phyloP scores from a whole-genome alignment of 768 basidiomycete genomes.

The Fibroporia radiculosa region DNA sequence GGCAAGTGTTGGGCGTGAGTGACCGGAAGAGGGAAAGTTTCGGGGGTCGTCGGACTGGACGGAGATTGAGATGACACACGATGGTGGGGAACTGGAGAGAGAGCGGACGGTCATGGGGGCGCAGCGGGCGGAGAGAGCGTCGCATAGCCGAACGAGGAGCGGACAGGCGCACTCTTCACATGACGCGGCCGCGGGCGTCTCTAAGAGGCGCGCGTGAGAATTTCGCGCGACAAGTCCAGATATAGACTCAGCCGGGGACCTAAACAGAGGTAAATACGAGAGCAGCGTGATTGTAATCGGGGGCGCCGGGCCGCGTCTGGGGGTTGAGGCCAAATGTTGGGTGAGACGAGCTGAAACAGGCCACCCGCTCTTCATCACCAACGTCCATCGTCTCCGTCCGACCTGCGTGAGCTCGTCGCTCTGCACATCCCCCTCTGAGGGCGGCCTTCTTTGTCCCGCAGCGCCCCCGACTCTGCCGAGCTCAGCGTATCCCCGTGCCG shows the following conservation, averaged over 20 bases:
- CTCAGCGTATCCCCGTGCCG: background rate
- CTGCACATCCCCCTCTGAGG: background rate
- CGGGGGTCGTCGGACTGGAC: background rate
- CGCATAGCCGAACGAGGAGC: background rate
- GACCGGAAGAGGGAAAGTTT: background rate
- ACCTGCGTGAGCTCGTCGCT: background rate
- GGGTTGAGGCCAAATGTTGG: constrained; percentile 1
- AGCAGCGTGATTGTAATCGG: background rate
- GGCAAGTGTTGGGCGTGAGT: no score
- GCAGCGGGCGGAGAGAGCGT: background rate
- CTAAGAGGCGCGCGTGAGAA: background rate
- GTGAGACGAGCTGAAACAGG: background rate
- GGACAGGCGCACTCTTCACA: background rate
- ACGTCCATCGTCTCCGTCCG: background rate
- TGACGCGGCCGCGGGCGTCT: background rate
- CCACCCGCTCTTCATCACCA: background rate
- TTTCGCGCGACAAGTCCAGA: background rate
- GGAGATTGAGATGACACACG: background rate
- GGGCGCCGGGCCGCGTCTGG: background rate
- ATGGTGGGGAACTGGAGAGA: background rate
- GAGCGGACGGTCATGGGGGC: constrained; percentile 1
- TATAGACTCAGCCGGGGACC: background rate
- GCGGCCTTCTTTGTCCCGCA: background rate
- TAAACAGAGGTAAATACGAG: background rate
- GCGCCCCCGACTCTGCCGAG: background rate